These are phyloP conservation scores for Scutellaria minor DNA, from an alignment of 257 asterid species.

Conservation along the genomic window DNA sequence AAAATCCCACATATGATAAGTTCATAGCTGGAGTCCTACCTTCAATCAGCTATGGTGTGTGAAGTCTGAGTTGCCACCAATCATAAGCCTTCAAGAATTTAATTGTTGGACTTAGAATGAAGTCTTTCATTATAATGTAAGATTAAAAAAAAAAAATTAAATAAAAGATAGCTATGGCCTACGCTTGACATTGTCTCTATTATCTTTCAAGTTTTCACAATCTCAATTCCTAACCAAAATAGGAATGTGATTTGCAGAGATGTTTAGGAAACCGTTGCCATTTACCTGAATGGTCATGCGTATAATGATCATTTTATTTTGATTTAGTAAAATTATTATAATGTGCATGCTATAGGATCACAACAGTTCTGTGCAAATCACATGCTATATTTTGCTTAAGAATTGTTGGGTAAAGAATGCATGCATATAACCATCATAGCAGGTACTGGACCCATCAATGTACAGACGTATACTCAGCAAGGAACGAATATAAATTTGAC, in stretches of 20 bases:
- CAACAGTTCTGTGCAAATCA: no score
- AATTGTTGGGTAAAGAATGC: no score
- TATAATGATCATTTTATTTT: no score
- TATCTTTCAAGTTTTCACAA: background rate
- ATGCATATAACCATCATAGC: no score
- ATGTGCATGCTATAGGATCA: no score
- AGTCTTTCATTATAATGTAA: background rate
- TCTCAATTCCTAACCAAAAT: no score
- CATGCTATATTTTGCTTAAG: no score
- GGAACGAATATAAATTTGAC: background rate
- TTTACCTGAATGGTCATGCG: background rate
- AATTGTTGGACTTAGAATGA: conserved; percentile 4
- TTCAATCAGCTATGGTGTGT: background rate
- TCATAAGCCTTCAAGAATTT: background rate
- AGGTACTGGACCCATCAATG: no score
- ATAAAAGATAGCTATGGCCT: background rate
- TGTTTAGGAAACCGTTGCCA: background rate
- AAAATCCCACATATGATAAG: background rate
- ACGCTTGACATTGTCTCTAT: background rate
- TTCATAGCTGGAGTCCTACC: background rate
- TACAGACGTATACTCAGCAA: background rate
- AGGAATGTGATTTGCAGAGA: background rate
- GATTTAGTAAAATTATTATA: no score
- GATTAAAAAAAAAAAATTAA: no score
- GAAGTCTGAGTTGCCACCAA: background rate